Evolutionary conservation across 2,329 filamentous ascomycete species (phyloP).

Genomic region (Tetracladium maxilliforme): DNA sequence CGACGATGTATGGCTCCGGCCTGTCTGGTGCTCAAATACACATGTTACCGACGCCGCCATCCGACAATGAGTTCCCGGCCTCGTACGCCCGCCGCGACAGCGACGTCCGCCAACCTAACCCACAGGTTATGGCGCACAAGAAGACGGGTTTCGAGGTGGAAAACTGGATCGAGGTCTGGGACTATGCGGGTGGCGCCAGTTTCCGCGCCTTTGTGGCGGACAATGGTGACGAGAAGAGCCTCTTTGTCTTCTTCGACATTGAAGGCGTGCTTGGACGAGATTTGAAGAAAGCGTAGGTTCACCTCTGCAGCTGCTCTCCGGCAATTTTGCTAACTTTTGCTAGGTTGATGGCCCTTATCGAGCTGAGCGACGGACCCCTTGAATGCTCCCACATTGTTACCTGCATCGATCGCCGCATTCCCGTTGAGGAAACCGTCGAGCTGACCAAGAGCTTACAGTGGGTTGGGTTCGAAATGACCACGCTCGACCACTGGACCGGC

Average conservation of each 20-base stretch:
- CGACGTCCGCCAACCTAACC: neutral
- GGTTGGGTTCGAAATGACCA: conserved; percentile 80
- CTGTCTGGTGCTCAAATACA: conserved; percentile 56
- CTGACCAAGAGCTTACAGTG: conserved; percentile 76
- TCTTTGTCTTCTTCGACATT: conserved; percentile 89
- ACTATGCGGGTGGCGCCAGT: conserved; percentile 70
- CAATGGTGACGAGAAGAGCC: conserved; percentile 51
- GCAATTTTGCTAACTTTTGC: conserved; percentile 13
- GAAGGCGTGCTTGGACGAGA: conserved; percentile 56
- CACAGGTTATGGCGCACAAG: conserved; percentile 9
- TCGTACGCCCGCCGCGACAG: neutral
- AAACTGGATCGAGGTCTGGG: conserved; percentile 24
- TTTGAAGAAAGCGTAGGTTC: conserved; percentile 71
- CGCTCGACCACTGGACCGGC: conserved; percentile 61
- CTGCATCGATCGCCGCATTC: conserved; percentile 61
- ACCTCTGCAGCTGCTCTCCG: conserved; percentile 2
- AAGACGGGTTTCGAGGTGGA: conserved; percentile 8
- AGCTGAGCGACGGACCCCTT: conserved; percentile 66
- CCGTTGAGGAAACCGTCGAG: conserved; percentile 44
- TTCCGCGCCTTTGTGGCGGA: conserved; percentile 78
- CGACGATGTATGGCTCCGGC: conserved; percentile 65
- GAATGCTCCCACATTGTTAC: conserved; percentile 65
- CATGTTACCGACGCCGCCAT: conserved; percentile 14
- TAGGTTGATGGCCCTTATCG: conserved; percentile 79
- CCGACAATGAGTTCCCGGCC: conserved; percentile 7